Base-by-base conservation (phyloP, 1,284 basidiomycete species). In the Rhizoctonia solani region DNA sequence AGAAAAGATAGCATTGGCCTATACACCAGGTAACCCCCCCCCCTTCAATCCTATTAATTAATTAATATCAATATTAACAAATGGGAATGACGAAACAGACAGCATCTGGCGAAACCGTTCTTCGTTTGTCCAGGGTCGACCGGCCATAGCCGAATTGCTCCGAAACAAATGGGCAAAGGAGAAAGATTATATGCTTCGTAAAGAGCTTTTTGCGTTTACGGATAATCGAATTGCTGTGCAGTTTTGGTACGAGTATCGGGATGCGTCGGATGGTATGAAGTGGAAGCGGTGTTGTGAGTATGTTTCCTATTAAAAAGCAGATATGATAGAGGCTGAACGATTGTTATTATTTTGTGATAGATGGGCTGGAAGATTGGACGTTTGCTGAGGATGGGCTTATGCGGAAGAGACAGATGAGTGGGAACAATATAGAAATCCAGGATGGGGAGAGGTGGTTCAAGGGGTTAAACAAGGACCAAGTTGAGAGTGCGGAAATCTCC, bases 231-330 rank as follows among this genome's bases (percentile, higher is more conserved):
- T 87, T 73, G 85, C 81, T 13, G 85, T 84, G 30, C 76, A 86
- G 77, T 87, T 86, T 75, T 87, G 83, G 79, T 87, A 87, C 74
- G 85, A 87, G 73, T 85, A 80, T 75, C 81, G 75, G 67, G 78
- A 80, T 14, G 75, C 23, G 78, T 79, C 73, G 8, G 72, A 73
- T 47, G 55, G 49, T 32, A 59, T 58, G 49, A 59, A 68, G 47
- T 68, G 50, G 32, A 70, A 61, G 47, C 32, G 46, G 13, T 52
- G 63, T 23, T 67, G 44, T 39, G 46, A 67, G 52, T 34, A 32
- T 32, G 11, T 66, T 66, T 14, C n/a, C 21, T 65, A 25, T 11
- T 50, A 21, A n/a, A 47, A 41, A 14, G 52, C 27, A 32, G 37
- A 13, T 55, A 42, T 37, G 30, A 21, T 49, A 30, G 41, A 39